Conservation (phyloP, 768 basidiomycete species). For the Leccinum disarticulatum region DNA sequence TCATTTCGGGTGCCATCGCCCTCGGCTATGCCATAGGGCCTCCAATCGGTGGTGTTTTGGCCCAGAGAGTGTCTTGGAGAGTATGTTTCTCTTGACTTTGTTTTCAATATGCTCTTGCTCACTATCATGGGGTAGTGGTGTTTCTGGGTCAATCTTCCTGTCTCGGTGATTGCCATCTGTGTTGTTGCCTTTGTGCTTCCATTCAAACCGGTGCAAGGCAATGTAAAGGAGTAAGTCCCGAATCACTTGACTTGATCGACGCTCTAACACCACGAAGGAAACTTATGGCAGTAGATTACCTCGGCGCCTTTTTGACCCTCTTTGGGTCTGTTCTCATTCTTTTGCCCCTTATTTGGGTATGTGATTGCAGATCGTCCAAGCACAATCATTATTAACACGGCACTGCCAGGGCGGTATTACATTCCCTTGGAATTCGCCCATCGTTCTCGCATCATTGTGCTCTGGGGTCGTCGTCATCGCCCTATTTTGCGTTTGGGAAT, state of each 20-base stretch:
- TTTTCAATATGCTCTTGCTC: not conserved
- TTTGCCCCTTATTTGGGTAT: constrained; percentile 71
- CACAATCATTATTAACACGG: constrained; percentile 1
- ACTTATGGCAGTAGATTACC: constrained; percentile 62
- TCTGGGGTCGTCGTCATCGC: constrained; percentile 52
- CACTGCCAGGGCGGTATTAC: constrained; percentile 60
- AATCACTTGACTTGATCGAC: not conserved
- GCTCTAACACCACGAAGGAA: constrained; percentile 42
- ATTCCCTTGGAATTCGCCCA: constrained; percentile 69
- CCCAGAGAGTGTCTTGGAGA: constrained; percentile 62
- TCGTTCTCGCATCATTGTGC: constrained; percentile 59
- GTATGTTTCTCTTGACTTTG: constrained; percentile 35
- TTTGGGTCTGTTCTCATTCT: constrained; percentile 61
- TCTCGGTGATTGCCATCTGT: constrained; percentile 51
- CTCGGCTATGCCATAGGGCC: constrained; percentile 68
- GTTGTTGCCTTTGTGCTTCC: constrained; percentile 65
- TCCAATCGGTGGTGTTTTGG: constrained; percentile 62
- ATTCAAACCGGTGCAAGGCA: constrained; percentile 64
- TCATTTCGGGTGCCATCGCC: constrained; percentile 55
- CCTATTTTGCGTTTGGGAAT: constrained; percentile 71
- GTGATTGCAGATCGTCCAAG: constrained; percentile 14
- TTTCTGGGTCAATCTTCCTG: constrained; percentile 70
- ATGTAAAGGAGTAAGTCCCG: constrained; percentile 45
- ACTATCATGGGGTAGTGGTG: constrained; percentile 51
- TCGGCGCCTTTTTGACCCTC: constrained; percentile 59